Evolutionary conservation across 225 moss, liverwort and hornwort species (phyloP).

Genomic region (Bryum argenteum): DNA sequence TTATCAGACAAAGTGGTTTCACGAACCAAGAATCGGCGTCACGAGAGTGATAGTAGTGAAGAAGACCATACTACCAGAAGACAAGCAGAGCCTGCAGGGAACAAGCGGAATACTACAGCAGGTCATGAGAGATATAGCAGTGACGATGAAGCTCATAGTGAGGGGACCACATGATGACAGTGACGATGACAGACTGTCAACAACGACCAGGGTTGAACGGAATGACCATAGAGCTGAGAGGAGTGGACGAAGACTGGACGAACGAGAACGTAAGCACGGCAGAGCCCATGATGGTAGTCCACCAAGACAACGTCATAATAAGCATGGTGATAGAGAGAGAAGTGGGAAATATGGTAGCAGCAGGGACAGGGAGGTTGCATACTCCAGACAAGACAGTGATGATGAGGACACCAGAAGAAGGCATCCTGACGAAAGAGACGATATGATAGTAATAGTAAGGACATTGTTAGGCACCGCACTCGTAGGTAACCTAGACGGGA

Average conservation of each 20-base stretch:
- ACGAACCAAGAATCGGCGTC: conserved; percentile 30
- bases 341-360: conserved; percentile 24
- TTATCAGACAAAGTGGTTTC: conserved; percentile 21
- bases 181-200: conserved; percentile 31
- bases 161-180: conserved; percentile 30
- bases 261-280: conserved; percentile 35
- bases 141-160: conserved; percentile 37
- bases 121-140: conserved; percentile 21
- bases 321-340: conserved; percentile 29
- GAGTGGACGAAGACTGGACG: conserved; percentile 39
- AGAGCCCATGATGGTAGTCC: conserved; percentile 29
- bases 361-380: conserved; percentile 22
- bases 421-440: conserved; percentile 23
- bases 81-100: conserved; percentile 11
- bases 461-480: conserved; percentile 21
- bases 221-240: conserved; percentile 34
- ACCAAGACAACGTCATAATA: conserved; percentile 21
- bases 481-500: conserved; percentile 26
- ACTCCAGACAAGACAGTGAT: conserved; percentile 28
- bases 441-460: conserved; percentile 26
- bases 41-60: conserved; percentile 46
- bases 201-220: conserved; percentile 21
- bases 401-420: conserved; percentile 33
- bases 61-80: conserved; percentile 24
- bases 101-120: conserved; percentile 24